Evolutionary conservation across 2,329 filamentous ascomycete genomes (phyloP).

Genomic region (Aspergillus viridinutans): DNA sequence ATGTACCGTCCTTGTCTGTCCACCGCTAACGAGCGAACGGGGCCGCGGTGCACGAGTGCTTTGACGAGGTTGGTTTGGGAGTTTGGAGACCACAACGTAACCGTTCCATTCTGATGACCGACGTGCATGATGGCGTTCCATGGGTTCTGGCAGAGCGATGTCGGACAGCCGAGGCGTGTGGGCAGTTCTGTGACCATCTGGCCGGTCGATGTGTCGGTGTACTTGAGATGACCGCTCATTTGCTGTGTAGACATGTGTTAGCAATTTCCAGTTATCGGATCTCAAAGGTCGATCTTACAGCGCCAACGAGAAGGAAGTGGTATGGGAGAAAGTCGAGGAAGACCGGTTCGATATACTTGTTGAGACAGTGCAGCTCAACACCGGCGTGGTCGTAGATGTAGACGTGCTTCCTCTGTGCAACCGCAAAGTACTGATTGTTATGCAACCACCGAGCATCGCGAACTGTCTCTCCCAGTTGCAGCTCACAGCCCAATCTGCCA

Average conservation of each 20-base stretch:
- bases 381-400: conserved; percentile 94
- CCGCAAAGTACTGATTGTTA: conserved; percentile 88
- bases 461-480: conserved; percentile 87
- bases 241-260: conserved; percentile 50
- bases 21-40: conserved; percentile 77
- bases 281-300: conserved; percentile 51
- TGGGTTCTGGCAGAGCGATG: conserved; percentile 80
- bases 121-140: conserved; percentile 89
- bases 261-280: background rate
- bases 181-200: conserved; percentile 80
- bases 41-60: conserved; percentile 81
- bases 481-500: conserved; percentile 83
- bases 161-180: conserved; percentile 78
- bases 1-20: conserved; percentile 92
- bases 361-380: conserved; percentile 86
- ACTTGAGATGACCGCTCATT: conserved; percentile 79
- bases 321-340: conserved; percentile 96
- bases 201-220: conserved; percentile 92
- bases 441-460: conserved; percentile 88
- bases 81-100: conserved; percentile 95
- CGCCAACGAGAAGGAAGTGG: conserved; percentile 86
- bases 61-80: conserved; percentile 82
- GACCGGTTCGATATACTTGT: conserved; percentile 84
- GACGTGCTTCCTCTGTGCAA: conserved; percentile 92
- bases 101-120: conserved; percentile 91